phyloP scores from a whole-genome alignment of 1,139 yeast genomes.

The Eremothecium cymbalariae region DNA sequence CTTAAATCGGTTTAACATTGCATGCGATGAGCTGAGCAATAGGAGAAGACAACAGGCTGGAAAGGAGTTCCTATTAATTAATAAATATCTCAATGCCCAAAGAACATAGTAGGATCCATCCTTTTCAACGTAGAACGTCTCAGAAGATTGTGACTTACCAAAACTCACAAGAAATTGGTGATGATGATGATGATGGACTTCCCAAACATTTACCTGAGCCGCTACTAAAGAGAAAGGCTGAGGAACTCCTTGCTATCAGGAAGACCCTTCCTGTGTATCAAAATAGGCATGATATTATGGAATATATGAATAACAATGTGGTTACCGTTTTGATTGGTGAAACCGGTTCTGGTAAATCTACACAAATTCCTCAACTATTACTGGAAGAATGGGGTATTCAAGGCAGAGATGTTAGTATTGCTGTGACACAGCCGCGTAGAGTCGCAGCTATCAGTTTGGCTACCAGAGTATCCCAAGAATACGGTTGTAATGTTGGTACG shows the following conservation, averaged over 20 bases:
- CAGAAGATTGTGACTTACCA: slow-evolving; percentile 1
- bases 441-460: slow-evolving; percentile 97
- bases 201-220: slow-evolving; percentile 8
- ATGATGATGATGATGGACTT: slow-evolving; percentile 12
- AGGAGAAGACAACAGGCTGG: too few relatives aligned
- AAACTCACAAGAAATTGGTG: background rate
- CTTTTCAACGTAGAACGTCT: slow-evolving; percentile 1
- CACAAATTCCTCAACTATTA: slow-evolving; percentile 91
- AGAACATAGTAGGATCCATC: background rate
- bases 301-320: slow-evolving; percentile 46
- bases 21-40: slow-evolving; percentile 1
- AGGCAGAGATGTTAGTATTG: slow-evolving; percentile 47
- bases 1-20: too few relatives aligned
- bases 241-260: slow-evolving; percentile 43
- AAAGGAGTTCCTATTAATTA: too few relatives aligned
- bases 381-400: slow-evolving; percentile 36
- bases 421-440: slow-evolving; percentile 94
- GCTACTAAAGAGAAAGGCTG: slow-evolving; percentile 38
- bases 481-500: slow-evolving; percentile 66
- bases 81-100: background rate
- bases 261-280: slow-evolving; percentile 66
- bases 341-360: slow-evolving; percentile 97
- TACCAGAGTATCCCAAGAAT: slow-evolving; percentile 83
- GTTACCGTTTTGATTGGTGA: slow-evolving; percentile 88
- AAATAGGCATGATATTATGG: slow-evolving; percentile 56